These are phyloP conservation scores for Trichoderma koningiopsis DNA, from an alignment of 2,329 filamentous ascomycete species.

Conservation along the genomic window DNA sequence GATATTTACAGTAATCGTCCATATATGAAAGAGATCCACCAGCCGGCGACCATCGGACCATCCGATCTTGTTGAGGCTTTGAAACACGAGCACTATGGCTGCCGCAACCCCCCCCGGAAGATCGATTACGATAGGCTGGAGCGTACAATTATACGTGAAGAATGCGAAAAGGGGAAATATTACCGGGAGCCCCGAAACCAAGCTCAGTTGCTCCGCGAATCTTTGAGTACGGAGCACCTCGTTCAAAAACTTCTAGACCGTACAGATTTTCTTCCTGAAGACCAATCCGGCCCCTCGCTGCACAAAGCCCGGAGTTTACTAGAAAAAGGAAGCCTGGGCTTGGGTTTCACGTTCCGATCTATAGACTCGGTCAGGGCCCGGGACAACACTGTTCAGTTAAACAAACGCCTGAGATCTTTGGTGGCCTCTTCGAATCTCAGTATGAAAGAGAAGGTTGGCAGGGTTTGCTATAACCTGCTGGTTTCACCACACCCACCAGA, in stretches of 20 bases:
- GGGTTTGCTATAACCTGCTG: constrained; percentile 67
- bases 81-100: constrained; percentile 36
- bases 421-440: constrained; percentile 32
- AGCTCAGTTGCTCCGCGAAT: constrained; percentile 36
- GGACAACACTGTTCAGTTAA: constrained; percentile 35
- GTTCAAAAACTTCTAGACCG: constrained; percentile 38
- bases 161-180: constrained; percentile 29
- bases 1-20: constrained; percentile 37
- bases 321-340: constrained; percentile 6
- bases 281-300: constrained; percentile 34
- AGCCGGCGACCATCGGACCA: constrained; percentile 34
- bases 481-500: constrained; percentile 62
- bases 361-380: constrained; percentile 34
- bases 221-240: constrained; percentile 33
- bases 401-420: constrained; percentile 37
- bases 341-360: constrained; percentile 35
- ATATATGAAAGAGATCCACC: constrained; percentile 42
- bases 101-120: constrained; percentile 27
- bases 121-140: constrained; percentile 39
- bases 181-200: constrained; percentile 33
- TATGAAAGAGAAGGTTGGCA: constrained; percentile 41
- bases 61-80: constrained; percentile 36
- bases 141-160: constrained; percentile 35
- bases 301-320: constrained; percentile 36
- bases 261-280: constrained; percentile 32